Base-by-base conservation (phyloP, 2,329 filamentous ascomycete species). In the Clarireedia paspali region DNA sequence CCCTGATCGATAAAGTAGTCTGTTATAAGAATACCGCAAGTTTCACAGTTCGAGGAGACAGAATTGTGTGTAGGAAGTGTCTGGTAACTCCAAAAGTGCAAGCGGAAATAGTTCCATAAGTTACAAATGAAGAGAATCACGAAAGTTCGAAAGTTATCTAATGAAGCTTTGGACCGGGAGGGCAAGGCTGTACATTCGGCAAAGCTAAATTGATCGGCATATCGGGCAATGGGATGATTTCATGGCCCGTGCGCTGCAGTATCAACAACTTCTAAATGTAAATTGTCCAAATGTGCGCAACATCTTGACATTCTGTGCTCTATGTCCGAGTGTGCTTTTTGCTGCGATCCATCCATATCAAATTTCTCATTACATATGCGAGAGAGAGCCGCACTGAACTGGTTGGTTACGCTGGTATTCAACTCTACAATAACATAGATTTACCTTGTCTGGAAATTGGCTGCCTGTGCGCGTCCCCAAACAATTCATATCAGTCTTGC, bases 111-210 rank as follows among this genome's bases (percentile, higher is more conserved):
- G 42, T 34, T 14, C 30, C 30, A 48, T 34, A 47, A 36, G 20
- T 20, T 20, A 20, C 20, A 20, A 53, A 26, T 17, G 30, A 48
- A 34, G 52, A 54, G 52, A 49, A 54, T 49, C 23, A 49, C 27
- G 45, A 54, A 49, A 54, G 45, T 54, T 54, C 27, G 45, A 54
- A 49, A 54, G 45, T 54, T 54, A 54, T 54, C 44, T 27, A 38
- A 45, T 38, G 50, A 53, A 53, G 44, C 51, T 54, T 54, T 54
- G 51, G 48, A 38, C 38, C 44, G 12, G 50, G 36, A 44, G 27
- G 34, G 44, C 34, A 34, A 53, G 42, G 40, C 49, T 23, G 39
- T 42, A 51, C 5, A 20, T 6, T n/a, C 6, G 30, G 36, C 27
- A 50, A 40, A 46, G 52, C 52, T 54, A 20, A 45, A 26, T 20